phyloP scores from a whole-genome alignment of 768 basidiomycete species.

The Psilocybe tampanensis region DNA sequence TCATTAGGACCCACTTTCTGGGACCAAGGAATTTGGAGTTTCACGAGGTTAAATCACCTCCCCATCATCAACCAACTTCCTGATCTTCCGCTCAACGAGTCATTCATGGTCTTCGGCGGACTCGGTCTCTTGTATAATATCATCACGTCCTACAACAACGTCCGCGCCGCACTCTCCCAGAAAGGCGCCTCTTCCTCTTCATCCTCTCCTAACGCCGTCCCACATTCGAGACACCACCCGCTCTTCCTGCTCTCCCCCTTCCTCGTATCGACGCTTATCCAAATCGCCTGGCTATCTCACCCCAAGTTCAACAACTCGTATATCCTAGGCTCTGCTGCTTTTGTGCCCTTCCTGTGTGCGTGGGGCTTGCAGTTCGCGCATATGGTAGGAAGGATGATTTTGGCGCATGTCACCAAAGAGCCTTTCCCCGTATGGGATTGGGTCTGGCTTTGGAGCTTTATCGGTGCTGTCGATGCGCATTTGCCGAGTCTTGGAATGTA shows the following conservation, averaged over 20 bases:
- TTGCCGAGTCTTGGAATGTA: slow-evolving; percentile 71
- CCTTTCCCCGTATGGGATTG: slow-evolving; percentile 87
- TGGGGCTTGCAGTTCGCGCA: slow-evolving; percentile 95
- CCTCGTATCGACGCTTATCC: slow-evolving; percentile 64
- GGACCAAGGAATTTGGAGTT: slow-evolving; percentile 69
- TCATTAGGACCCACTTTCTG: slow-evolving; percentile 73
- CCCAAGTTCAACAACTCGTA: slow-evolving; percentile 60
- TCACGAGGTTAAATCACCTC: slow-evolving; percentile 56
- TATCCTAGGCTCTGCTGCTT: slow-evolving; percentile 75
- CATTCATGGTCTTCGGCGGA: slow-evolving; percentile 82
- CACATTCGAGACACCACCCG: slow-evolving; percentile 44
- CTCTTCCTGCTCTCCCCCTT: slow-evolving; percentile 83
- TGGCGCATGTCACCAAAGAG: slow-evolving; percentile 86
- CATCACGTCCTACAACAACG: slow-evolving; percentile 74
- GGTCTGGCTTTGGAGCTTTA: slow-evolving; percentile 81
- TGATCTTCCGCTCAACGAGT: slow-evolving; percentile 77
- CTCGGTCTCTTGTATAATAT: slow-evolving; percentile 82
- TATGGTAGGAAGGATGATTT: slow-evolving; percentile 90
- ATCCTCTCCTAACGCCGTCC: slow-evolving; percentile 35
- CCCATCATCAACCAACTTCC: slow-evolving; percentile 55
- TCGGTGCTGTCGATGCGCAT: slow-evolving; percentile 85
- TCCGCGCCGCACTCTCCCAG: slow-evolving; percentile 48
- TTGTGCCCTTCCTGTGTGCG: slow-evolving; percentile 86
- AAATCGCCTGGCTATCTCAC: slow-evolving; percentile 81
- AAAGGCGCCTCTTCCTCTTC: slow-evolving; percentile 17